Conservation (phyloP, 2,329 filamentous ascomycete species). For the Xylaria multiplex region DNA sequence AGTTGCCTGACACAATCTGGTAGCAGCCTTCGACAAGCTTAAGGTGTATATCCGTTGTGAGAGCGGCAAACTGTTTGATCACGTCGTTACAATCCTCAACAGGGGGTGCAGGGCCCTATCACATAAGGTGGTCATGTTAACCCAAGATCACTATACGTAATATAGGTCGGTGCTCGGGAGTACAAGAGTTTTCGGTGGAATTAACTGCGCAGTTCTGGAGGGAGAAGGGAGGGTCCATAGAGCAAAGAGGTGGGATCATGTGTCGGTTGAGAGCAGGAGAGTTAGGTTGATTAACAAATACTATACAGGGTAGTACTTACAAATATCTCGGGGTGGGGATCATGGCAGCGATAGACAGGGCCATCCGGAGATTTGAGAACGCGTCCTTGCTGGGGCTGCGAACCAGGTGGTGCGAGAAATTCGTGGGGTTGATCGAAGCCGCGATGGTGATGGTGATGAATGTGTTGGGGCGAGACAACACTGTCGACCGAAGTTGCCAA, state of each 20-base stretch:
- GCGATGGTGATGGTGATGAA: conserved; percentile 11
- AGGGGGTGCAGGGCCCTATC: conserved; percentile 42
- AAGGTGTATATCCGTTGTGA: conserved; percentile 40
- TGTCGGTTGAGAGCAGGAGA: background rate
- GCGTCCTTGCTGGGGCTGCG: conserved; percentile 5
- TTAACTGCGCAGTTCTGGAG: background rate
- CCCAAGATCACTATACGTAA: background rate
- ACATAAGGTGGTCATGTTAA: conserved; percentile 7
- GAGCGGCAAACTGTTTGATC: conserved; percentile 40
- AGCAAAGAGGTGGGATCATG: background rate
- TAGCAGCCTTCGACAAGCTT: conserved; percentile 44
- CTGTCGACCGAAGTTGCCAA: conserved; percentile 13
- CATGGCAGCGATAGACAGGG: conserved; percentile 41
- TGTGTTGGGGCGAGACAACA: background rate
- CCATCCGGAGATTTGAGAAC: conserved; percentile 18
- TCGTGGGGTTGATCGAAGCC: background rate
- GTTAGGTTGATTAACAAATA: background rate
- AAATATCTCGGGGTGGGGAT: conserved; percentile 37
- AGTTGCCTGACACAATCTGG: conserved; percentile 43
- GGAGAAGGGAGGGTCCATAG: background rate
- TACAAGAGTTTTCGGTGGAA: background rate
- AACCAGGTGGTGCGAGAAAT: background rate
- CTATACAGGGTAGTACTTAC: conserved; percentile 22
- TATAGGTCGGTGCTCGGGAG: background rate
- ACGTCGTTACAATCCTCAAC: conserved; percentile 44